Evolutionary conservation across 306 rosid species (phyloP), one percentile per base, ranked within the genome.

Genomic region (Sophora flavescens): DNA sequence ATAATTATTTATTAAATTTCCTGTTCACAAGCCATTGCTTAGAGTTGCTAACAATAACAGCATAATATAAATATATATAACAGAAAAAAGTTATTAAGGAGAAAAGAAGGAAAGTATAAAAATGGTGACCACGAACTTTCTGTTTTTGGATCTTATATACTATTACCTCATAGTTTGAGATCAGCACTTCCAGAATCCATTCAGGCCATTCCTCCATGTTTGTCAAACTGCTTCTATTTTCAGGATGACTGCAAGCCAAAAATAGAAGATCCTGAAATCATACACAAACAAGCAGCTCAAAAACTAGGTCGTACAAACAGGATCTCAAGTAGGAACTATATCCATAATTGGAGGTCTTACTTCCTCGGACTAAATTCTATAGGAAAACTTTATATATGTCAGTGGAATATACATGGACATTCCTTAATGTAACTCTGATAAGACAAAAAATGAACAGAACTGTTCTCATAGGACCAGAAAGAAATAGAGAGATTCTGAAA

Each of bases 181-280:
- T 89, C 78, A 95, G 89, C 68, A 92, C 72, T 85, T 95, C 99
- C 69, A 95, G 80, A 82, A 95, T 90, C 99, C 99, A 95, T 85
- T 95, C 99, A 38, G 99, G 99, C 99, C 99, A 95, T 84, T 92
- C 99, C 83, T 92, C 97, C 99, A 95, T 95, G 63, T 80, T 88
- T 69, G 84, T 92, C 70, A 95, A 75, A 72, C 89, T 71, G 79
- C 81, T 84, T 85, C 99, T 88, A 83, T 95, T 95, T 92, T 92
- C 99, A 72, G 88, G 91, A 82, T 95, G 97, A 88, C 99, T 95
- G 96, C 99, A 95, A 81, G 99, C 96, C 93, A 95, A 87, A 89
- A 92, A 89, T 86, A 95, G 99, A 90, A 95, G 97, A 89, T 95
- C 99, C 99, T 95, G 97, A 90, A 92, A 95, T 83, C 84, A 85